Conservation (phyloP, 208 protist genomes). For the Acanthamoeba polyphaga region DNA sequence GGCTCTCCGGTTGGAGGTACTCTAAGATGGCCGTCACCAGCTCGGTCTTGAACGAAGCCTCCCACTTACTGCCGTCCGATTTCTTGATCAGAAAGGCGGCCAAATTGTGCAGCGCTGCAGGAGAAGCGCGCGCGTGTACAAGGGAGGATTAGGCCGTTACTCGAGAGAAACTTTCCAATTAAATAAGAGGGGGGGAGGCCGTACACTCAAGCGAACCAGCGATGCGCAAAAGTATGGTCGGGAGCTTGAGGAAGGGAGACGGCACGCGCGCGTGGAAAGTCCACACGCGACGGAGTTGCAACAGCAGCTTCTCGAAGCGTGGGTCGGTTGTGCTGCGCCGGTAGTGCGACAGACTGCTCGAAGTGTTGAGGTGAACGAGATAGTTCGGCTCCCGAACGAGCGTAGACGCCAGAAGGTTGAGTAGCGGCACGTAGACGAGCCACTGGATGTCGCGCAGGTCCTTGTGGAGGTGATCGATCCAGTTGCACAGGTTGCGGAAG, state of each 20-base stretch:
- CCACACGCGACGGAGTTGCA: neutral
- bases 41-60: neutral
- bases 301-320: neutral
- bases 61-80: neutral
- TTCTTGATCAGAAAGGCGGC: conserved; percentile 31
- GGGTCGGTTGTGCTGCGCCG: neutral
- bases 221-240: neutral
- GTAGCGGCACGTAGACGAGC: conserved; percentile 44
- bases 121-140: neutral
- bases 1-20: neutral
- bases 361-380: neutral
- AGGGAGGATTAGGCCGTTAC: neutral
- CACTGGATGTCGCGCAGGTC: conserved; percentile 14
- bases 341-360: neutral
- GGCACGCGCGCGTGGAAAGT: neutral
- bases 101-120: neutral
- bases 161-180: neutral
- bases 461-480: neutral
- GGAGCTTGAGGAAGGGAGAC: neutral
- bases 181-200: neutral
- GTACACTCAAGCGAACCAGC: conserved; percentile 4
- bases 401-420: conserved; percentile 1
- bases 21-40: neutral
- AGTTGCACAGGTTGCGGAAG: conserved; percentile 1
- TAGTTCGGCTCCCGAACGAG: neutral